Evolutionary conservation across 1,284 basidiomycete species (phyloP), one percentile per base, ranked within the genome.

Genomic region (Sporisorium iseilematis-ciliati): DNA sequence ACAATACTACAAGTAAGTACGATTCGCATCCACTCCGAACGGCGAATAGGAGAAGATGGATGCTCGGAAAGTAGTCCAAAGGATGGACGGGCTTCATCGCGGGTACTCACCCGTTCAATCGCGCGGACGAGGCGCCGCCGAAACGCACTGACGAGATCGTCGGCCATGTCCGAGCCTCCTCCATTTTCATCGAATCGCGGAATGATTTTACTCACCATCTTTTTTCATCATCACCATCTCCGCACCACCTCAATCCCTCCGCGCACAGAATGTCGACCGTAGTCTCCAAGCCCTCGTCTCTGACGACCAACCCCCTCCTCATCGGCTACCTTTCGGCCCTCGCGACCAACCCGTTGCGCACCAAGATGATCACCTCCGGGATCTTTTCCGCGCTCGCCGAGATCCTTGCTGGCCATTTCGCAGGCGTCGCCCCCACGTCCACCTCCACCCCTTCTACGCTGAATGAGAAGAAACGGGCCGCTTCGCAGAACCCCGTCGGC

Each of bases 311-410:
- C 64, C 67, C 75, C 7, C 60, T 80, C 21, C 65, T 81, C 16
- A 55, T 64, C n/a, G 56, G 61, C 23, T 81, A 81, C 59, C 69
- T 79, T 42, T 56, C 69, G 48, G 72, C 75, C n/a, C 75, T 81
- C 16, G 61, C 72, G n/a, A 63, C 75, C 48, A 81, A 81, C 57
- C 79, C 79, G 21, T 65, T 81, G n/a, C 60, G 76, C 46, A 81
- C 79, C 49, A 75, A 68, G 65, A 76, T 76, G 77, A 62, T 79
- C 43, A 80, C 79, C 3, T 79, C 77, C 2, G 79, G 79, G 51
- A 51, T 79, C 14, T 59, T 80, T 26, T 66, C 77, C 29, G 77
- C 77, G n/a, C 68, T 80, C 7, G 79, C 75, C 12, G 79, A 80
- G 26, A 63, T 76, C 33, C 72, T 81, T 31, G 79, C 79, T 8